These are phyloP conservation scores for Phlebopus sp. DNA, from an alignment of 1,284 basidiomycete genomes.

Conservation along the genomic window DNA sequence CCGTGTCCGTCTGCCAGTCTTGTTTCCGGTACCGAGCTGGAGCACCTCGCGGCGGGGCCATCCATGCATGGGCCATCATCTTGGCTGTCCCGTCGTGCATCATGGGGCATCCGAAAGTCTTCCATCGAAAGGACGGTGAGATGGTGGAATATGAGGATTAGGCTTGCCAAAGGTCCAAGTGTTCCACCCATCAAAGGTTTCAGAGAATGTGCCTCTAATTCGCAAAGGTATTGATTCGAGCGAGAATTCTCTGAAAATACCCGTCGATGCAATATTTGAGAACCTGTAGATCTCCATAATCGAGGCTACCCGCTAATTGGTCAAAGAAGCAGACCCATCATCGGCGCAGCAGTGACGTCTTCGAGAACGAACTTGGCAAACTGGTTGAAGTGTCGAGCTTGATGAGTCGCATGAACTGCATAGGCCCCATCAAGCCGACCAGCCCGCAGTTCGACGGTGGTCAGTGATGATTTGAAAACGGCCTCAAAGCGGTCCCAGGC, in stretches of 20 bases:
- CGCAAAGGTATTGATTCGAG: slow-evolving; percentile 73
- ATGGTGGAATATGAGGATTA: slow-evolving; percentile 5
- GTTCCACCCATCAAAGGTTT: no score
- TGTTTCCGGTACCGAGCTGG: slow-evolving; percentile 1
- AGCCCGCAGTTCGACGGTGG: neutral
- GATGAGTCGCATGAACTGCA: neutral
- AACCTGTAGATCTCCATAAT: neutral
- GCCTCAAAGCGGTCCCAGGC: neutral
- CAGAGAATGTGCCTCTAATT: slow-evolving; percentile 25
- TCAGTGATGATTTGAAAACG: neutral
- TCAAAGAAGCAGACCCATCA: neutral
- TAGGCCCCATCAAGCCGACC: neutral
- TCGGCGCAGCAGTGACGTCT: neutral
- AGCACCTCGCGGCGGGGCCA: slow-evolving; percentile 5
- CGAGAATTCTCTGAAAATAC: slow-evolving; percentile 59
- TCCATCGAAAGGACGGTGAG: neutral
- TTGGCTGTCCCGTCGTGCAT: neutral
- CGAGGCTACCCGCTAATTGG: neutral
- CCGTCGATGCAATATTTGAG: neutral
- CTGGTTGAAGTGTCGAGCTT: neutral
- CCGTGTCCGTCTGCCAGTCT: neutral
- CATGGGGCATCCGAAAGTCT: neutral
- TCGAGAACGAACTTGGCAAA: neutral
- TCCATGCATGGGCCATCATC: slow-evolving; percentile 1
- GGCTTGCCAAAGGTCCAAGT: no score